Percentiles rank a stretch among this genome's conserved stretches.
Evolutionary conservation across 2,329 filamentous ascomycete species (phyloP).

Genomic region (Pseudogymnoascus sp.): DNA sequence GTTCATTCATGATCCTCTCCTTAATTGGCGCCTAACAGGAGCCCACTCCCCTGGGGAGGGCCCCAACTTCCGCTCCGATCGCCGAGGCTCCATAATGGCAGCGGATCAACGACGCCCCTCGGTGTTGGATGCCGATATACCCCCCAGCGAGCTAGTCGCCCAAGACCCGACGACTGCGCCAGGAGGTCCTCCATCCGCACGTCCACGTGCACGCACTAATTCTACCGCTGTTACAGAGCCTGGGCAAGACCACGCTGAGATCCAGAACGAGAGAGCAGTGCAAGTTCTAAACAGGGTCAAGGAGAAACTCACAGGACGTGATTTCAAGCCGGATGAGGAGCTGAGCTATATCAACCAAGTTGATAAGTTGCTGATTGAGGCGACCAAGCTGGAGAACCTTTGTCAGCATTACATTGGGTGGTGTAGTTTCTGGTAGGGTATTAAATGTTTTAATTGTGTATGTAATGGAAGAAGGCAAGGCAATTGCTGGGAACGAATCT

Average conservation of each 20-base stretch:
- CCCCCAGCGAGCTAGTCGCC: slow-evolving; percentile 52
- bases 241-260: slow-evolving; percentile 52
- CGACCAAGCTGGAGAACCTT: slow-evolving; percentile 92
- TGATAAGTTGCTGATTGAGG: slow-evolving; percentile 88
- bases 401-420: slow-evolving; percentile 99
- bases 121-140: slow-evolving; percentile 57
- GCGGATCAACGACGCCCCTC: slow-evolving; percentile 49
- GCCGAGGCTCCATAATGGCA: slow-evolving; percentile 44
- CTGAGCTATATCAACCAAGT: slow-evolving; percentile 82
- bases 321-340: slow-evolving; percentile 83
- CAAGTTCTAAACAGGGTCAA: slow-evolving; percentile 87
- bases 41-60: slow-evolving; percentile 52
- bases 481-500: slow-evolving; percentile 8
- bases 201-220: slow-evolving; percentile 53
- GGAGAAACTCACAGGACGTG: slow-evolving; percentile 88
- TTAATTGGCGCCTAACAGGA: slow-evolving; percentile 84
- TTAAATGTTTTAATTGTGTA: not conserved
- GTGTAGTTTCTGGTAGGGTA: slow-evolving; percentile 86
- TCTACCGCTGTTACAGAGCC: slow-evolving; percentile 40
- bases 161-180: slow-evolving; percentile 29
- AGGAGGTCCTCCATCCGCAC: slow-evolving; percentile 41
- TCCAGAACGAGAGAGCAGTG: slow-evolving; percentile 85
- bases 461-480: not conserved
- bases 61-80: slow-evolving; percentile 58
- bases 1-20: slow-evolving; percentile 99